phyloP scores from a whole-genome alignment of 1,284 basidiomycete genomes.

The Ustilago bromivora region DNA sequence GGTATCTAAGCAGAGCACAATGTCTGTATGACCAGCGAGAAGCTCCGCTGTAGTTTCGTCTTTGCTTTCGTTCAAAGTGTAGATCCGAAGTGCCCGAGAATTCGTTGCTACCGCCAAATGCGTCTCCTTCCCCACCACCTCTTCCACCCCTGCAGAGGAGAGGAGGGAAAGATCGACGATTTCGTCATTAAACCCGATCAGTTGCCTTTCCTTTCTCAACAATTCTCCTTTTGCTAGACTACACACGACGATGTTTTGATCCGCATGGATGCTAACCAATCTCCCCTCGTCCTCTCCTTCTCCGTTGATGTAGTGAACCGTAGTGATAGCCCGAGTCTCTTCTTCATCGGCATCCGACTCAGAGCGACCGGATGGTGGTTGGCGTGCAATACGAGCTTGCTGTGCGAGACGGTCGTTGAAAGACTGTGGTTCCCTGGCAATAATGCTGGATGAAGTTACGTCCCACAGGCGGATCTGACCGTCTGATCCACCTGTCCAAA shows the following conservation, averaged over 20 bases:
- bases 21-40: slow-evolving; percentile 79
- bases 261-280: slow-evolving; percentile 85
- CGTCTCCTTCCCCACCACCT: slow-evolving; percentile 72
- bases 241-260: slow-evolving; percentile 92
- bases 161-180: slow-evolving; percentile 82
- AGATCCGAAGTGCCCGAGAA: slow-evolving; percentile 89
- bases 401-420: slow-evolving; percentile 36
- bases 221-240: slow-evolving; percentile 71
- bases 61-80: slow-evolving; percentile 72
- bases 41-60: slow-evolving; percentile 55
- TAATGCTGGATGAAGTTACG: slow-evolving; percentile 34
- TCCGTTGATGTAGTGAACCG: slow-evolving; percentile 44
- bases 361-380: slow-evolving; percentile 12
- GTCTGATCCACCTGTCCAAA: slow-evolving; percentile 62
- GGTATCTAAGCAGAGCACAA: slow-evolving; percentile 86
- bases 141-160: not conserved
- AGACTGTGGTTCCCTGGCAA: slow-evolving; percentile 28
- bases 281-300: not conserved
- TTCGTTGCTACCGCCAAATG: slow-evolving; percentile 95
- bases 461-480: slow-evolving; percentile 62
- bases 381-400: slow-evolving; percentile 8
- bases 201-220: slow-evolving; percentile 75
- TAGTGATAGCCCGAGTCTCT: slow-evolving; percentile 60
- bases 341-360: slow-evolving; percentile 45
- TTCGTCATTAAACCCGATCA: slow-evolving; percentile 98